Base-by-base conservation (phyloP, 345 rosid genomes). In the Cardamine occulta region DNA sequence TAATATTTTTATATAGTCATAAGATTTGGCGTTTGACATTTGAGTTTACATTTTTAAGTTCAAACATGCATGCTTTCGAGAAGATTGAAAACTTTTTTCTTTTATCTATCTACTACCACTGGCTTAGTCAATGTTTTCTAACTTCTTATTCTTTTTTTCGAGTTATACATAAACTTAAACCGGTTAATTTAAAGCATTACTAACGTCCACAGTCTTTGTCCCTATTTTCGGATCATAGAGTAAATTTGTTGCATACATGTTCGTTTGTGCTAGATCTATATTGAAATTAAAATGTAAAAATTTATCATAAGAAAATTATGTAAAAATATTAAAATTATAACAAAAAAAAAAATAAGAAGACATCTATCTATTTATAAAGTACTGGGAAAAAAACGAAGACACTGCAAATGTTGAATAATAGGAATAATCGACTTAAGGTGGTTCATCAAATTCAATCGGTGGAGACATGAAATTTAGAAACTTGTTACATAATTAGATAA, bases 31-130 rank as follows among this genome's bases (percentile, higher is more conserved):
- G 6, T 57, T 48, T 74, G 51, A 34, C 56, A 55, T 56, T 26
- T 57, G 54, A 58, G 54, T 47, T 45, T 65, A 56, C 11, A 74
- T 24, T 74, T 58, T 32, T 56, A n/a, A 34, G 14, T 34, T 71
- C 55, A 57, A 55, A 58, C 10, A 31, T 44, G 54, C 39, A 45
- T 56, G 74, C 64, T 12, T 69, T 69, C 74, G 55, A 69, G 74
- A 69, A 69, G 74, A 40, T 55, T 17, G 4, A 17, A 15, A 31
- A 31, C 13, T n/a, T 56, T n/a, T 56, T 53, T 35, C 14, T 23
- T 35, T 26, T 11, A n/a, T 28, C 23, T 52, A 68, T 15, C 35
- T 35, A 8, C 35, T 35, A 8, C 11, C n/a, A 9, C 23, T 31
- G 70, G 49, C 8, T 65, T 66, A 4, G 21, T 66, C 24, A 52